Evolutionary conservation across 805 yeast species (phyloP), one percentile per base, ranked within the genome.

Genomic region (Danielozyma ontarioensis): DNA sequence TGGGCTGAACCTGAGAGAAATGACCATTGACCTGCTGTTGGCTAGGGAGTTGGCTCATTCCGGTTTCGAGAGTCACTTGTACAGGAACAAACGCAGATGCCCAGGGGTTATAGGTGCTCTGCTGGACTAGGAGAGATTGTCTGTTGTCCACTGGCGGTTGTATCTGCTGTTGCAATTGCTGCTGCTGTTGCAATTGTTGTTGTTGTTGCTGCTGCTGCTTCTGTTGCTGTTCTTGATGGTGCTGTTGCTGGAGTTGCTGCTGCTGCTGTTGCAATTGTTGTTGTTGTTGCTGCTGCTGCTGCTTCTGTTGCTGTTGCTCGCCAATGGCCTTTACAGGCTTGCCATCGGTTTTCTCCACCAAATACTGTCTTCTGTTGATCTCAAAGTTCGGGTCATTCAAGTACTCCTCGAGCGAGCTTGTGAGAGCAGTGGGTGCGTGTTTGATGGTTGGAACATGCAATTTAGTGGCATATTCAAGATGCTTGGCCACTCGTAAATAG

Each of bases 381-480:
- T 87, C 96, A 58, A 87, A 87, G 46, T 81, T 80, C 6, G 89
- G 87, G 52, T 90, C 97, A 44, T 80, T 74, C 44, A 93, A 64
- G 56, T 90, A 94, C 46, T 89, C 96, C 53, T 87, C 93, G 40
- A 93, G 72, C 11, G 94, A 80, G 22, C 79, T 72, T 3, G 95
- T 83, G 42, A 93, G 70, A 17, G 95, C 93, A 2, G 97, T 89
- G 15, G 97, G 97, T 2, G 97, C 97, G 60, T 93, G 98, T 54
- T 86, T 86, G 40, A 93, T 89, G 11, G 95, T 89, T 24, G 98
- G 98, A 22, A 93, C 95, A 49, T 82, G 89, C 44, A 90, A 66
- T 49, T 88, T 88, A 3, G 97, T 88, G 10, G 88, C 76, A 51
- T 79, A 76, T 58, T 86, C 96, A 44, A 86, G 68, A 55, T 83